Evolutionary conservation across 139 green algal genomes (phyloP).

Genomic region (Closterium sp.): DNA sequence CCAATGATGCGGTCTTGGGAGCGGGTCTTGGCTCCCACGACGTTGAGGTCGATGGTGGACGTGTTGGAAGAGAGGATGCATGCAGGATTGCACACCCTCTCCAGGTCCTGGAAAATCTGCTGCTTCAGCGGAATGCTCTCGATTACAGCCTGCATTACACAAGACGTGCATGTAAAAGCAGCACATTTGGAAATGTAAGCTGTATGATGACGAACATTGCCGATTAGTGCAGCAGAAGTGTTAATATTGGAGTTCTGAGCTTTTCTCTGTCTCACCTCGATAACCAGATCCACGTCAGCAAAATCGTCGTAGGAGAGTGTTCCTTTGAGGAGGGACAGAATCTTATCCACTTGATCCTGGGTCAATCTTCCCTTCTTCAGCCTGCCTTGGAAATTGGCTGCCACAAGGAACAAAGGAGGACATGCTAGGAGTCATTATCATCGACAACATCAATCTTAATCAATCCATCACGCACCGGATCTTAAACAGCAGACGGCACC

Average conservation of each 20-base stretch:
- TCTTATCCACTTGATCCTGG: conserved; percentile 58
- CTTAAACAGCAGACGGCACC: too few relatives aligned
- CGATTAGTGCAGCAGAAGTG: neutral
- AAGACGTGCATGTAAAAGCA: neutral
- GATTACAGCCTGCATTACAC: conserved; percentile 73
- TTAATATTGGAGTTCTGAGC: neutral
- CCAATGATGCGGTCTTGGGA: conserved; percentile 81
- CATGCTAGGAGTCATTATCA: neutral
- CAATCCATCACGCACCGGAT: too few relatives aligned
- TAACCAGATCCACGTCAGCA: conserved; percentile 84
- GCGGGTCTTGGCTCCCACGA: conserved; percentile 70
- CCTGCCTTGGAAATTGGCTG: conserved; percentile 77
- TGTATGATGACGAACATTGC: neutral
- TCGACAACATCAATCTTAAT: too few relatives aligned
- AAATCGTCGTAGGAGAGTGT: conserved; percentile 83
- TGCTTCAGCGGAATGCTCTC: conserved; percentile 96
- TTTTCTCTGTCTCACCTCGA: conserved; percentile 67
- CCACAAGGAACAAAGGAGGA: neutral
- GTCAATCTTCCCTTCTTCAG: conserved; percentile 92
- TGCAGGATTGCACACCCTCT: conserved; percentile 69
- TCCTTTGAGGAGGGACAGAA: conserved; percentile 68
- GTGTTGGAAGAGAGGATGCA: conserved; percentile 98
- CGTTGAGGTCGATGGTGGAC: conserved; percentile 93
- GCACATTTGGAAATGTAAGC: neutral
- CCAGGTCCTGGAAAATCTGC: conserved; percentile 71